Evolutionary conservation across 2,329 filamentous ascomycete species (phyloP).

Genomic region (Colletotrichum endophyticum): DNA sequence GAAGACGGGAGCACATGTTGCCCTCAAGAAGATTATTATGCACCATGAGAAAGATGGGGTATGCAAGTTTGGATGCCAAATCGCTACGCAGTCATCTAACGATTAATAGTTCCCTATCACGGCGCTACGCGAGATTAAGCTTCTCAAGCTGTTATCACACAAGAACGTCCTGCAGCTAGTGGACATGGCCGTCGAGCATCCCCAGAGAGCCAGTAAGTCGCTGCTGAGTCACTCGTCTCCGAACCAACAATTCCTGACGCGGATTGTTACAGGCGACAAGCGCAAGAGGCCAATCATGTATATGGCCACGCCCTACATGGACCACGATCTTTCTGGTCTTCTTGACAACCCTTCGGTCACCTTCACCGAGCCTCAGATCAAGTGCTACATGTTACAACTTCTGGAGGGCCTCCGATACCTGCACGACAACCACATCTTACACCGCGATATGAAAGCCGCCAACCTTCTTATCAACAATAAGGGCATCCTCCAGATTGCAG

Average conservation of each 20-base stretch:
- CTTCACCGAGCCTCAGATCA: slow-evolving; percentile 90
- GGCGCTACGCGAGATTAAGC: slow-evolving; percentile 94
- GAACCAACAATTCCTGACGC: slow-evolving; percentile 26
- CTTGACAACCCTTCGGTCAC: slow-evolving; percentile 92
- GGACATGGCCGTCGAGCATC: slow-evolving; percentile 94
- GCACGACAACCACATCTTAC: slow-evolving; percentile 87
- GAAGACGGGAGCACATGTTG: slow-evolving; percentile 76
- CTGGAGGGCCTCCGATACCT: slow-evolving; percentile 89
- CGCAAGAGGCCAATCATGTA: slow-evolving; percentile 88
- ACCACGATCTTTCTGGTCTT: slow-evolving; percentile 96
- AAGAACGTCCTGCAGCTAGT: slow-evolving; percentile 85
- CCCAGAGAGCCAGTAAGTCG: slow-evolving; percentile 61
- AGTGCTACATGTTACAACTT: slow-evolving; percentile 96
- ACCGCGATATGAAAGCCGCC: slow-evolving; percentile 98
- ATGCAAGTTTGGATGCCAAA: slow-evolving; percentile 35
- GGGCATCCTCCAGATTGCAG: slow-evolving; percentile 93
- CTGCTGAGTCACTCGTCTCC: slow-evolving; percentile 13
- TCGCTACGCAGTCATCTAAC: slow-evolving; percentile 6
- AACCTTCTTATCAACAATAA: slow-evolving; percentile 96
- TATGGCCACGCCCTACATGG: slow-evolving; percentile 99
- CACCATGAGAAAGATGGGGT: slow-evolving; percentile 98
- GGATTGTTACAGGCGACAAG: slow-evolving; percentile 65
- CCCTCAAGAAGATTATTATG: slow-evolving; percentile 98
- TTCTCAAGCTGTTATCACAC: slow-evolving; percentile 94
- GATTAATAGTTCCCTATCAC: slow-evolving; percentile 85